A percentile compares a stretch with the other conserved stretches of the same genome.
Conservation (phyloP, 768 basidiomycete species). For the Tephrocybe rancida region DNA sequence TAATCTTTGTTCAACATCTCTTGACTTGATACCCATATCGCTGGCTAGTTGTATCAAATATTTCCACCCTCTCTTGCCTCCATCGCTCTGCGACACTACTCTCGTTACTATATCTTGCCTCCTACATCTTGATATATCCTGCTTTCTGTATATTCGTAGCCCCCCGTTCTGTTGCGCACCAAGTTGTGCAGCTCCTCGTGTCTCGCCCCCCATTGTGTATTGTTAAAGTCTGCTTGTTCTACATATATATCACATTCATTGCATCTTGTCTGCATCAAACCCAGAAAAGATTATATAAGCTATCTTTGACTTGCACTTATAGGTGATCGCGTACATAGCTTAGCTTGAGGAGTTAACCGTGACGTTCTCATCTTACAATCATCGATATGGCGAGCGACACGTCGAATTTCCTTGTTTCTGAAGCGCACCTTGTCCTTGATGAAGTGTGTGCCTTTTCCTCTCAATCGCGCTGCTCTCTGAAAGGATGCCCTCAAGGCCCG, state of each 20-base stretch:
- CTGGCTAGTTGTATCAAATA: conserved; percentile 16
- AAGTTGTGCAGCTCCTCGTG: conserved; percentile 12
- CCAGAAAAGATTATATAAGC: conserved; percentile 1
- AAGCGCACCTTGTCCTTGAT: conserved; percentile 67
- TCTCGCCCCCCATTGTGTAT: conserved; percentile 13
- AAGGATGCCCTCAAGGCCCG: conserved; percentile 51
- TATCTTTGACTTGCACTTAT: too few relatives aligned
- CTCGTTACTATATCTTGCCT: conserved; percentile 1
- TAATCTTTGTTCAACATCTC: not conserved
- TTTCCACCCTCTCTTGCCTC: not conserved
- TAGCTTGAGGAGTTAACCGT: too few relatives aligned
- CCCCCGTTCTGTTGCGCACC: conserved; percentile 7
- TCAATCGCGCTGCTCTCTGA: conserved; percentile 10
- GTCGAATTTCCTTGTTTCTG: conserved; percentile 69
- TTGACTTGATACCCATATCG: not conserved
- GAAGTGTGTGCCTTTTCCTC: conserved; percentile 42
- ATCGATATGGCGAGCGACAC: conserved; percentile 28
- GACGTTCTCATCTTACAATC: not conserved
- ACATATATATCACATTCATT: too few relatives aligned
- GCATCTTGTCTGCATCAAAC: too few relatives aligned
- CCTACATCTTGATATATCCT: conserved; percentile 13
- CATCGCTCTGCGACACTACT: not conserved
- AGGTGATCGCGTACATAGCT: too few relatives aligned
- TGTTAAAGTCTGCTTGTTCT: not conserved
- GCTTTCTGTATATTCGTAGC: conserved; percentile 19